Percentiles rank a stretch among this genome's conserved stretches.
phyloP scores from a whole-genome alignment of 345 rosid genomes.

The Chamaenerion angustifolium region DNA sequence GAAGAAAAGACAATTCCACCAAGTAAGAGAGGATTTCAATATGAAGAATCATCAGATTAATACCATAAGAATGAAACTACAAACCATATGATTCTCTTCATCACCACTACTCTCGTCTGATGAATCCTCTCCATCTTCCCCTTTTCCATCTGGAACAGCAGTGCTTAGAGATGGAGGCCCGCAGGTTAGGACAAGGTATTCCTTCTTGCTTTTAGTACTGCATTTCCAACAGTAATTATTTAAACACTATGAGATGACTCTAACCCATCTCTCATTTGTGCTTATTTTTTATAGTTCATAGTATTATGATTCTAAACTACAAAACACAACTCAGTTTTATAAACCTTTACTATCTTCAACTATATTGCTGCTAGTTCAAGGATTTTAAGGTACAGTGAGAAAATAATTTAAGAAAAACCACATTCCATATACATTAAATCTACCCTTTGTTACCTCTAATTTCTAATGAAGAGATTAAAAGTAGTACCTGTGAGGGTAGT shows the following conservation, averaged over 20 bases:
- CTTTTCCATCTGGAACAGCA: constrained; percentile 34
- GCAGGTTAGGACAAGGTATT: constrained; percentile 72
- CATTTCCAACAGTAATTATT: background rate
- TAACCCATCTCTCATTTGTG: background rate
- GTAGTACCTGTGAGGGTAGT: constrained; percentile 78
- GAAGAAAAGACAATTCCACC: background rate
- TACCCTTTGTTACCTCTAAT: background rate
- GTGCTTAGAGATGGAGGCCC: constrained; percentile 47
- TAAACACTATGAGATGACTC: constrained; percentile 2
- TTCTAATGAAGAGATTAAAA: background rate
- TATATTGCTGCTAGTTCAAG: constrained; percentile 1
- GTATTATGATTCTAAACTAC: too few relatives aligned
- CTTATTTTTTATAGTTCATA: too few relatives aligned
- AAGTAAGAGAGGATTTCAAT: background rate
- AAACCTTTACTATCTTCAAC: background rate
- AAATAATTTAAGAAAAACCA: background rate
- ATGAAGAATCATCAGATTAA: background rate
- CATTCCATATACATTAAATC: background rate
- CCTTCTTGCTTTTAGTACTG: constrained; percentile 78
- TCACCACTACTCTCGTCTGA: constrained; percentile 55
- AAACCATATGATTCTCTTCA: constrained; percentile 50
- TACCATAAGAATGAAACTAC: constrained; percentile 4
- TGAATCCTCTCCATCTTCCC: constrained; percentile 38
- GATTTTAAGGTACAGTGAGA: background rate
- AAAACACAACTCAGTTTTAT: too few relatives aligned